Evolutionary conservation across 768 basidiomycete species (phyloP).

Genomic region (Boletus rufocinnamomeus): DNA sequence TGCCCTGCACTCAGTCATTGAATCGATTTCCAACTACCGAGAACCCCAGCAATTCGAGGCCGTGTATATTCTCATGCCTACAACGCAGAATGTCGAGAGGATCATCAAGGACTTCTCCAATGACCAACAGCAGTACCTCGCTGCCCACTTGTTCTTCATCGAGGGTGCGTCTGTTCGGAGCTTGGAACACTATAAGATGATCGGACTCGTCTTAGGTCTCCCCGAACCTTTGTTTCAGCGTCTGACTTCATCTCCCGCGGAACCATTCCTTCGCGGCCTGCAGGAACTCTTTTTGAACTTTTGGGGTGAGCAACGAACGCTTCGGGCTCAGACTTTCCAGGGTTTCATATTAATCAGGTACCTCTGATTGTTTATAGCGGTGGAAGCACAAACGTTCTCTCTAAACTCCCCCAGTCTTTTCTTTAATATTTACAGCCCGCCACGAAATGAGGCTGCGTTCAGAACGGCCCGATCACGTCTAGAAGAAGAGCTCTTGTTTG

Average conservation of each 20-base stretch:
- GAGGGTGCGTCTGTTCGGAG: slow-evolving; percentile 59
- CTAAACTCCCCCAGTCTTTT: slow-evolving; percentile 76
- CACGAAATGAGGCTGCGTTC: slow-evolving; percentile 66
- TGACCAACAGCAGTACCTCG: slow-evolving; percentile 71
- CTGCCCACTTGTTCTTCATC: slow-evolving; percentile 89
- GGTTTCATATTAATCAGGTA: slow-evolving; percentile 11
- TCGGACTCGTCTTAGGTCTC: slow-evolving; percentile 52
- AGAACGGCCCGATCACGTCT: slow-evolving; percentile 71
- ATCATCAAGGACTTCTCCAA: slow-evolving; percentile 81
- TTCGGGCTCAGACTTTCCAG: background rate
- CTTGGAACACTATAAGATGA: background rate
- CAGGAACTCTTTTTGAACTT: slow-evolving; percentile 93
- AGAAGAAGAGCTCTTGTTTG: slow-evolving; percentile 83
- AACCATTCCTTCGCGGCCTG: slow-evolving; percentile 71
- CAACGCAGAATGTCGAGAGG: slow-evolving; percentile 89
- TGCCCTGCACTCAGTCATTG: slow-evolving; percentile 65
- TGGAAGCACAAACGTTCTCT: slow-evolving; percentile 86
- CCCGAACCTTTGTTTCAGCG: slow-evolving; percentile 75
- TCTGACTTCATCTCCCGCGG: slow-evolving; percentile 73
- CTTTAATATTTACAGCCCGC: slow-evolving; percentile 88
- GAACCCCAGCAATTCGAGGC: slow-evolving; percentile 89
- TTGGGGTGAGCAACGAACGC: slow-evolving; percentile 64
- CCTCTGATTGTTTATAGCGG: slow-evolving; percentile 48
- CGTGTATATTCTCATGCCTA: slow-evolving; percentile 93
- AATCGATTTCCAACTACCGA: slow-evolving; percentile 81